Base-by-base conservation (phyloP, 306 rosid genomes). In the Oemleria cerasiformis region DNA sequence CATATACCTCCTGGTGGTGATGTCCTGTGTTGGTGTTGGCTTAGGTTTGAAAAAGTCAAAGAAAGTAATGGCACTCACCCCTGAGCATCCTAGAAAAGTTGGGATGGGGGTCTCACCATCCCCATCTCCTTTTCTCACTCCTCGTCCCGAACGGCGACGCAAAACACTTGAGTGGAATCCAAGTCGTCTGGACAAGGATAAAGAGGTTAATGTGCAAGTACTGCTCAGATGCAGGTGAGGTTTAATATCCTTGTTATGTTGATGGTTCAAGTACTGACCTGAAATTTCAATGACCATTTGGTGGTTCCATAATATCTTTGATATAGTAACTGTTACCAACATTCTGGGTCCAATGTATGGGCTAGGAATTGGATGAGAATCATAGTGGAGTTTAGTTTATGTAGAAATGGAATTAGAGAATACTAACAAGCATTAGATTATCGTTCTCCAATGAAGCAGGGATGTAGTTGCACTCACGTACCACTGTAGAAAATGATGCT, bases 221-320 rank as follows among this genome's bases (percentile, higher is more conserved):
- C 73, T 94, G 65, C 86, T 94, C 43, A 86, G 99, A 73, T 94
- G 99, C 99, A 91, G 99, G 99, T 91, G 14, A 20, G 39, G 50
- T 39, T 67, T 39, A 4, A 10, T n/a, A 17, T 49, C 41, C 47
- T 7, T 50, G 17, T 34, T 30, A 25, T 9, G 58, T 67, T 47
- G 7, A 47, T 16, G 57, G 14, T 47, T 66, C 14, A 6, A 25
- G 19, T 47, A 23, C 20, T 48, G 71, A 68, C 34, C 14, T 67
- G 72, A 19, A 68, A 50, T 68, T 20, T 11, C n/a, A 30, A 34
- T 14, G 23, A 14, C 6, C 41, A 30, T 14, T 59, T 34, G 6
- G 16, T 20, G 17, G 30, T 53, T 67, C 17, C 14, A 13, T 16
- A 36, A 25, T 25, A 25, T 25, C 30, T 25, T 25, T 25, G 30